phyloP scores from a whole-genome alignment of 208 protist genomes.

The Leishmania tarentolae region DNA sequence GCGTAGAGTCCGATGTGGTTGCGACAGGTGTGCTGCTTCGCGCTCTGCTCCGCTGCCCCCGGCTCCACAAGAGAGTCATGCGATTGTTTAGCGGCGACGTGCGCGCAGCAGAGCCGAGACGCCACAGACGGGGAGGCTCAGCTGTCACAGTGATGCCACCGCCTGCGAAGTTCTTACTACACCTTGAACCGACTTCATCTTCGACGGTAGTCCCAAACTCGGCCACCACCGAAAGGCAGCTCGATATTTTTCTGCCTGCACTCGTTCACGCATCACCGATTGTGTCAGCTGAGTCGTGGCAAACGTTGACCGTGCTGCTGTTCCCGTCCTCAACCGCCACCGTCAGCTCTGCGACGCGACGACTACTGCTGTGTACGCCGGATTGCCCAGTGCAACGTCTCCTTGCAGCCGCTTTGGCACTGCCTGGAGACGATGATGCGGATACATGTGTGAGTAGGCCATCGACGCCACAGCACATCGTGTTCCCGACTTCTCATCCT shows the following conservation, averaged over 20 bases:
- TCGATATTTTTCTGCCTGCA: slow-evolving; percentile 24
- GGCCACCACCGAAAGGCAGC: neutral
- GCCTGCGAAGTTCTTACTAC: no score
- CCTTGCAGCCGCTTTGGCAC: slow-evolving; percentile 22
- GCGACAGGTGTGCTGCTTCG: slow-evolving; percentile 26
- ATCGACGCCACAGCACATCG: neutral
- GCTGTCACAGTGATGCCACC: neutral
- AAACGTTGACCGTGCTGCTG: slow-evolving; percentile 39
- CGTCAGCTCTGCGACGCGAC: neutral
- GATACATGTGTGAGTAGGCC: neutral
- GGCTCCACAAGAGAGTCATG: slow-evolving; percentile 14
- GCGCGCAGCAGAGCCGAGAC: neutral
- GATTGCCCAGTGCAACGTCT: slow-evolving; percentile 27
- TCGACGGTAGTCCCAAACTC: neutral
- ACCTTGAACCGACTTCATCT: neutral
- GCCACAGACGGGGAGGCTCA: neutral
- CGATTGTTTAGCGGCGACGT: slow-evolving; percentile 7
- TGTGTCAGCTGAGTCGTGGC: slow-evolving; percentile 57
- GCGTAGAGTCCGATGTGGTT: slow-evolving; percentile 11
- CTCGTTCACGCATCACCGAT: slow-evolving; percentile 35
- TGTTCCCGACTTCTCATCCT: slow-evolving; percentile 11
- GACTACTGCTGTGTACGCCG: slow-evolving; percentile 11
- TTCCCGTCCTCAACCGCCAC: neutral
- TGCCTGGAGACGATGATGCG: slow-evolving; percentile 11
- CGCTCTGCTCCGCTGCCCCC: slow-evolving; percentile 20